These are phyloP conservation scores for Kluyveromyces aestuarii DNA, from an alignment of 805 yeast genomes.

Conservation along the genomic window DNA sequence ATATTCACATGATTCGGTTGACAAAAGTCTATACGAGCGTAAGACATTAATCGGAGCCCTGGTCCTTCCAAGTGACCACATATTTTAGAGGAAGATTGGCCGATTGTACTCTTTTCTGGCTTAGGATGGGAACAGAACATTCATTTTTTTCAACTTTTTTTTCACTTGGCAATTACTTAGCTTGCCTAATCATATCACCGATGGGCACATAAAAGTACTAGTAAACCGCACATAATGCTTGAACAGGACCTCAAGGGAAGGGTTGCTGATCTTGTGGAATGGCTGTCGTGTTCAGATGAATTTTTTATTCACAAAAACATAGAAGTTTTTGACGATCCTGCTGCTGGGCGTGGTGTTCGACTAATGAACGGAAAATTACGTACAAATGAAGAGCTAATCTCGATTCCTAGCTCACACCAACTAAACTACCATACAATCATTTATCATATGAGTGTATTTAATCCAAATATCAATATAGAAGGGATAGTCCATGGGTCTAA, in stretches of 20 bases:
- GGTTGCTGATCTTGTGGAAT: conserved; percentile 17
- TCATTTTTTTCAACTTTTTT: background rate
- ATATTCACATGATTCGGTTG: background rate
- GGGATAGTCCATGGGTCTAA: background rate
- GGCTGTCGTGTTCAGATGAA: conserved; percentile 25
- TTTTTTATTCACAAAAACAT: conserved; percentile 34
- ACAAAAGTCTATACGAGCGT: background rate
- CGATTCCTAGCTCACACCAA: conserved; percentile 49
- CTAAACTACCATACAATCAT: conserved; percentile 49
- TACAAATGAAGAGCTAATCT: conserved; percentile 38
- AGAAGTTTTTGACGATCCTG: conserved; percentile 32
- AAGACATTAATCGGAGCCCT: background rate
- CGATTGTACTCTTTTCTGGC: too few species aligned
- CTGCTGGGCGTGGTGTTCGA: conserved; percentile 58
- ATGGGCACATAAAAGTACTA: too few species aligned
- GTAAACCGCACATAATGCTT: background rate
- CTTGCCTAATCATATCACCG: too few species aligned
- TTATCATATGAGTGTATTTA: conserved; percentile 33
- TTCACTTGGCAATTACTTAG: background rate
- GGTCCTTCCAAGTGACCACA: background rate
- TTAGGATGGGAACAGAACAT: too few species aligned
- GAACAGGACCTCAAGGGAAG: background rate
- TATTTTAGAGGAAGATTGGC: too few species aligned
- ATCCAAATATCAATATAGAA: conserved; percentile 13
- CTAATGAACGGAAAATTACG: conserved; percentile 31